Conservation (phyloP, 352 stramenopile species). For the Phytophthora pini region DNA sequence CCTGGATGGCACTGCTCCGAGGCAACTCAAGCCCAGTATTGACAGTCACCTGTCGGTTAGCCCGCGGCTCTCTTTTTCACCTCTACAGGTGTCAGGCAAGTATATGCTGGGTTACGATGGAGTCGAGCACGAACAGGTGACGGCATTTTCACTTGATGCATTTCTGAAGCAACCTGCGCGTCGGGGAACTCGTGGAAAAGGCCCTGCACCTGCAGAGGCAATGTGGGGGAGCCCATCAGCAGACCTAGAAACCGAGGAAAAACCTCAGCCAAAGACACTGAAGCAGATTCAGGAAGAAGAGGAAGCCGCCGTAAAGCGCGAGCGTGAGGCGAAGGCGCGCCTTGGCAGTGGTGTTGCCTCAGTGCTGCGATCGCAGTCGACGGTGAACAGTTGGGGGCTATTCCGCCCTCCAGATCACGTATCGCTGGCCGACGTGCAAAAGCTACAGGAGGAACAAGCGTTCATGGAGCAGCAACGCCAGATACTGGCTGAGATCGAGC, state of each 20-base stretch:
- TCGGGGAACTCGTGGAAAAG: conserved; percentile 22
- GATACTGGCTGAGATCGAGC: conserved; percentile 69
- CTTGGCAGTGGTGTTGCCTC: conserved; percentile 31
- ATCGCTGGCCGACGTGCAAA: conserved; percentile 70
- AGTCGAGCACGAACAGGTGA: conserved; percentile 45
- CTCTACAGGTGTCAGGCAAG: conserved; percentile 31
- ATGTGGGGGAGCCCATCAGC: conserved; percentile 33
- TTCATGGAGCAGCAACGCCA: conserved; percentile 71
- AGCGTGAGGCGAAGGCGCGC: conserved; percentile 56
- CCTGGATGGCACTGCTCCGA: conserved; percentile 27
- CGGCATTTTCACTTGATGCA: conserved; percentile 66
- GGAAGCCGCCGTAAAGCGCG: conserved; percentile 40
- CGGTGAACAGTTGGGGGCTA: conserved; percentile 77
- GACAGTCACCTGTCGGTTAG: conserved; percentile 41
- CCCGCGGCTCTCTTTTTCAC: conserved; percentile 34
- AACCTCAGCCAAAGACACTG: conserved; percentile 44
- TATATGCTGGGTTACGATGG: conserved; percentile 60
- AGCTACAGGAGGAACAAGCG: conserved; percentile 65
- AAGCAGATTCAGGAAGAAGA: conserved; percentile 80
- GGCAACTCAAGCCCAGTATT: conserved; percentile 36
- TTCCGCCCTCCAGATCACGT: conserved; percentile 51
- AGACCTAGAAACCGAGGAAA: conserved; percentile 14
- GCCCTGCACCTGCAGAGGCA: conserved; percentile 5
- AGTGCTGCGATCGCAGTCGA: conserved; percentile 44
- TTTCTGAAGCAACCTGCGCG: conserved; percentile 64